Evolutionary conservation across 2,329 filamentous ascomycete species (phyloP).

Genomic region (Plenodomus biglobosus): DNA sequence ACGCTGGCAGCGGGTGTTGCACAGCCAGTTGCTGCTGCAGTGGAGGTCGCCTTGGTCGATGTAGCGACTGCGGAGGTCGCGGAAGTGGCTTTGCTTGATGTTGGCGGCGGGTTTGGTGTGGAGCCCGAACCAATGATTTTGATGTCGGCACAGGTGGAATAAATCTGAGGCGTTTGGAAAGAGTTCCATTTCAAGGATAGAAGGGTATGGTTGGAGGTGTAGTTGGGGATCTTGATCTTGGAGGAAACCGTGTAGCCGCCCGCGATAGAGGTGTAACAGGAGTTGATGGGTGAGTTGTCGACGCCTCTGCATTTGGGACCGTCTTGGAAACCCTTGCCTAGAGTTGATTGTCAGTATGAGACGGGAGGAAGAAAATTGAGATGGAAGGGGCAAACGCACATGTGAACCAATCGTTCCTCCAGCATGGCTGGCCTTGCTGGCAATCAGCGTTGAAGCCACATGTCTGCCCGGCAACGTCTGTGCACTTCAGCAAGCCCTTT

Average conservation of each 20-base stretch:
- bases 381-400: slow-evolving; percentile 21
- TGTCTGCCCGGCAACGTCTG: slow-evolving; percentile 34
- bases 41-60: slow-evolving; percentile 14
- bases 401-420: slow-evolving; percentile 41
- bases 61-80: slow-evolving; percentile 3
- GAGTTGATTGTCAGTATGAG: neutral
- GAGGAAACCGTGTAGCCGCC: slow-evolving; percentile 39
- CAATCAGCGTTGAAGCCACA: slow-evolving; percentile 38
- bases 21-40: slow-evolving; percentile 18
- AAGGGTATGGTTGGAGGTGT: slow-evolving; percentile 35
- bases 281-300: slow-evolving; percentile 36
- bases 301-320: slow-evolving; percentile 32
- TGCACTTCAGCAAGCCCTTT: slow-evolving; percentile 32
- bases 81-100: slow-evolving; percentile 19
- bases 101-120: slow-evolving; percentile 13
- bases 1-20: slow-evolving; percentile 31
- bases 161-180: slow-evolving; percentile 39
- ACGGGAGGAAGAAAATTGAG: neutral
- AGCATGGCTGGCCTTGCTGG: slow-evolving; percentile 31
- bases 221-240: slow-evolving; percentile 39
- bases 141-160: slow-evolving; percentile 39
- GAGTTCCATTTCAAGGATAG: slow-evolving; percentile 39
- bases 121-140: slow-evolving; percentile 23
- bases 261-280: slow-evolving; percentile 39
- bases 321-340: slow-evolving; percentile 30